phyloP scores from a whole-genome alignment of 257 asterid species.

The Osmanthus fragrans region DNA sequence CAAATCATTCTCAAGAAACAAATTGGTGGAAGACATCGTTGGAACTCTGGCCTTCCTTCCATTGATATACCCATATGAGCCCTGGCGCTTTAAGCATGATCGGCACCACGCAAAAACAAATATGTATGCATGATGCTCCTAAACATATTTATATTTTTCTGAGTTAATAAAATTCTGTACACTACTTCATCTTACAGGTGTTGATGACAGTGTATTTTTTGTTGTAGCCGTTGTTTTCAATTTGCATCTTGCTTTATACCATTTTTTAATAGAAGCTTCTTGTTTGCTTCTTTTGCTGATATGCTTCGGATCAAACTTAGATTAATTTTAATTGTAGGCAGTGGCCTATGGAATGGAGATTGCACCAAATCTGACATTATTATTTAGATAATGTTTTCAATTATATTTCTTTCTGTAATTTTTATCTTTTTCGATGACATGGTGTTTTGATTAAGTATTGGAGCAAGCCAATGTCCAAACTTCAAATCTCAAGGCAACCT shows the following conservation, averaged over 20 bases:
- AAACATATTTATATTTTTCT: background rate
- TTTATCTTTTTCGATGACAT: background rate
- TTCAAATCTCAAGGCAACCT: background rate
- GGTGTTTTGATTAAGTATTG: background rate
- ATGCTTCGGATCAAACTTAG: background rate
- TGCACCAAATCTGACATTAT: background rate
- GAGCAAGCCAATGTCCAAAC: background rate
- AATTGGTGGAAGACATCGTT: constrained; percentile 87
- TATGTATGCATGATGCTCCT: constrained; percentile 61
- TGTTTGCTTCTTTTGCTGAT: constrained; percentile 11
- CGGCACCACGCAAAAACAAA: constrained; percentile 96
- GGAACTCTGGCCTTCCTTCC: constrained; percentile 97
- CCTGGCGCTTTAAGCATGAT: constrained; percentile 98
- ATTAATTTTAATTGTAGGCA: background rate
- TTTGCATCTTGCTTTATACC: constrained; percentile 10
- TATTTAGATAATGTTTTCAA: background rate
- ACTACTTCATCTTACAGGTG: background rate
- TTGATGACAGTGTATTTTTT: constrained; percentile 2
- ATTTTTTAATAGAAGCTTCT: background rate
- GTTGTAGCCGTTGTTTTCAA: background rate
- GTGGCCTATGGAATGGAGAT: background rate
- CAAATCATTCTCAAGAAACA: constrained; percentile 92
- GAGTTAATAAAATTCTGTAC: background rate
- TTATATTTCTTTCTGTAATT: background rate
- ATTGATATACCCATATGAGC: constrained; percentile 90